Evolutionary conservation across 768 basidiomycete genomes (phyloP).

Genomic region (Mycena rosella): DNA sequence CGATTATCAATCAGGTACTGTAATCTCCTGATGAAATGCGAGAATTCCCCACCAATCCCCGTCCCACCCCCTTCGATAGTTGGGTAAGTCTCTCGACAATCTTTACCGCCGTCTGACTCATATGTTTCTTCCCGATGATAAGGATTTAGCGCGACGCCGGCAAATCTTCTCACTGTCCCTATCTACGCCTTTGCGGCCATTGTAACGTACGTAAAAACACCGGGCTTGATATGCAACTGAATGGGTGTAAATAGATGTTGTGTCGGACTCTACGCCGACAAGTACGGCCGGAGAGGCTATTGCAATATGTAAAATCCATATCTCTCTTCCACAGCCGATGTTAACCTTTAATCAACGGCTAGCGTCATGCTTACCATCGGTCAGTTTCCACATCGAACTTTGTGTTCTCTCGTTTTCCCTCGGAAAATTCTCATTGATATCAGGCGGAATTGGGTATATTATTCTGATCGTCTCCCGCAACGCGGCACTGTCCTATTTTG

Average conservation of each 20-base stretch:
- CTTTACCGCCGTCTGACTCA: not conserved
- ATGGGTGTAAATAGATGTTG: slow-evolving; percentile 2
- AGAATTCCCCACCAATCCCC: too few species aligned
- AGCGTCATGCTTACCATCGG: slow-evolving; percentile 31
- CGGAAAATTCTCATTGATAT: too few species aligned
- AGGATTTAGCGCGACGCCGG: slow-evolving; percentile 74
- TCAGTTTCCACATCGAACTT: not conserved
- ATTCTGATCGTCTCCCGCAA: slow-evolving; percentile 72
- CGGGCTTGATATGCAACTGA: not conserved
- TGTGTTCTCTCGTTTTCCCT: too few species aligned
- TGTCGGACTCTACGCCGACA: slow-evolving; percentile 34
- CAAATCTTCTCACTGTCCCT: slow-evolving; percentile 83
- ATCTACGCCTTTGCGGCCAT: slow-evolving; percentile 82
- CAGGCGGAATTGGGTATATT: slow-evolving; percentile 66
- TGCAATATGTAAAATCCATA: slow-evolving; percentile 54
- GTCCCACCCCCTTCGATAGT: slow-evolving; percentile 44
- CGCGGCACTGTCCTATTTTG: slow-evolving; percentile 78
- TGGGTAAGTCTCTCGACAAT: slow-evolving; percentile 43
- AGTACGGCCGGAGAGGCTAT: slow-evolving; percentile 56
- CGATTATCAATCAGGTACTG: slow-evolving; percentile 68
- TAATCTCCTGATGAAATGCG: too few species aligned
- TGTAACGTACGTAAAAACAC: slow-evolving; percentile 58
- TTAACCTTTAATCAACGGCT: not conserved
- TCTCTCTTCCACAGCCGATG: slow-evolving; percentile 6
- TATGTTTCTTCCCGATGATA: not conserved